Evolutionary conservation across 2,329 filamentous ascomycete genomes (phyloP).

Genomic region (Paramyrothecium sp.): DNA sequence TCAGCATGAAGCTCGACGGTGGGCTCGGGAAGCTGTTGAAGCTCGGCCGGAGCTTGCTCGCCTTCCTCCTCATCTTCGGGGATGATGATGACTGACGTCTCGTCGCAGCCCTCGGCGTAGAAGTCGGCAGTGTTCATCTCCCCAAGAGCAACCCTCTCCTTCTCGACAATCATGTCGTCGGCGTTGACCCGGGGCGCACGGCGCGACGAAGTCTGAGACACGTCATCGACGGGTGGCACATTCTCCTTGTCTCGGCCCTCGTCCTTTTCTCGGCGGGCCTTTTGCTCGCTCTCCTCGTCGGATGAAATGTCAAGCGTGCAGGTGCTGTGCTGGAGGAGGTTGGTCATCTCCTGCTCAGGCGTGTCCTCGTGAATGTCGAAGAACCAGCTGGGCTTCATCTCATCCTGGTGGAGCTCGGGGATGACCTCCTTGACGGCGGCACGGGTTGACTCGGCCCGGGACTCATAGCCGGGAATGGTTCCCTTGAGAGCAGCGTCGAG

Average conservation of each 20-base stretch:
- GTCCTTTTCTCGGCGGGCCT: constrained; percentile 47
- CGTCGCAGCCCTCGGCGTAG: constrained; percentile 65
- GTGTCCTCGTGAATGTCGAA: constrained; percentile 96
- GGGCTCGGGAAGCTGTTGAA: not conserved
- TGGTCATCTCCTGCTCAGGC: constrained; percentile 85
- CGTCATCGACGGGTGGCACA: constrained; percentile 69
- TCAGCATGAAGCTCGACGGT: constrained; percentile 3
- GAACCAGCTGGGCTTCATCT: constrained; percentile 70
- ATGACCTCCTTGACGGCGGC: constrained; percentile 24
- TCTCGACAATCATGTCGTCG: constrained; percentile 61
- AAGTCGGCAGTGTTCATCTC: constrained; percentile 68
- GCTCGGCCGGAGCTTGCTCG: constrained; percentile 6
- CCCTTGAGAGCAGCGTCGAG: constrained; percentile 81
- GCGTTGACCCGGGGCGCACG: constrained; percentile 22
- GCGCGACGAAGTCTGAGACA: constrained; percentile 55
- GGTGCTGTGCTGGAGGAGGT: constrained; percentile 88
- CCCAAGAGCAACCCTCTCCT: constrained; percentile 62
- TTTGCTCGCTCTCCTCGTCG: constrained; percentile 71
- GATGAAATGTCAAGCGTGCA: constrained; percentile 85
- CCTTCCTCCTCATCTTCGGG: constrained; percentile 57
- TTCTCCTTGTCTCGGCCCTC: constrained; percentile 87
- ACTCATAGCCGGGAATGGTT: constrained; percentile 63
- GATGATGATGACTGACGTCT: constrained; percentile 59
- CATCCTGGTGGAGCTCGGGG: constrained; percentile 36
- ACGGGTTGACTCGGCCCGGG: constrained; percentile 34